Evolutionary conservation across 176 grass and related monocot genomes (phyloP).

Genomic region (Olyra latifolia): DNA sequence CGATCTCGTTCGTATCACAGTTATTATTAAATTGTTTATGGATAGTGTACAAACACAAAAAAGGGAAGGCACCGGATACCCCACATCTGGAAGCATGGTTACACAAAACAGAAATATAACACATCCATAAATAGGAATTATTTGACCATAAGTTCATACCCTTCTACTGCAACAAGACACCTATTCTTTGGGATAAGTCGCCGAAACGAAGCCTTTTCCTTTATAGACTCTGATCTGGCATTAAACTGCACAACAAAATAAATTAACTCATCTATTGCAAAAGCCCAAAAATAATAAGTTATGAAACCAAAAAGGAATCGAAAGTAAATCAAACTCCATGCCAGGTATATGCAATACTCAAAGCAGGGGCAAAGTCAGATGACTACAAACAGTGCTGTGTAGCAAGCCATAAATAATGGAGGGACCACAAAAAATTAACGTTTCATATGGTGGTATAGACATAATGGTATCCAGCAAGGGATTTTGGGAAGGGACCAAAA

Average conservation of each 20-base stretch:
- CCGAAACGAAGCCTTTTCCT: slow-evolving; percentile 90
- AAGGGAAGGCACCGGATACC: neutral
- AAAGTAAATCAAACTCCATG: slow-evolving; percentile 9
- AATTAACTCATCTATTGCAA: slow-evolving; percentile 22
- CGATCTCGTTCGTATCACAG: too few relatives aligned
- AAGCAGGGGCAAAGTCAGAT: neutral
- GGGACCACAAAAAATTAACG: neutral
- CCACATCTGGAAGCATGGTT: neutral
- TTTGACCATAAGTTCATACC: slow-evolving; percentile 49
- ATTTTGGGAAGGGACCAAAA: neutral
- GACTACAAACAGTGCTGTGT: neutral
- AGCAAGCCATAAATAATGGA: neutral
- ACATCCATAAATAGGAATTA: neutral
- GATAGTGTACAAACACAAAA: neutral
- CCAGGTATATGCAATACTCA: slow-evolving; percentile 1
- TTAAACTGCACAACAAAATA: slow-evolving; percentile 74
- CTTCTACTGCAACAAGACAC: slow-evolving; percentile 87
- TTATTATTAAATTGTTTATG: neutral
- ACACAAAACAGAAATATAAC: slow-evolving; percentile 9
- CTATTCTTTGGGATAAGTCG: slow-evolving; percentile 80
- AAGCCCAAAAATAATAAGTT: neutral
- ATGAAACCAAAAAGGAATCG: neutral
- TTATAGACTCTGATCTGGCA: slow-evolving; percentile 86
- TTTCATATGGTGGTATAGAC: neutral
- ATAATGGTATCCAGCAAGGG: neutral